Conservation (phyloP, 805 yeast genomes). For the Cyberlindnera subsufficiens region DNA sequence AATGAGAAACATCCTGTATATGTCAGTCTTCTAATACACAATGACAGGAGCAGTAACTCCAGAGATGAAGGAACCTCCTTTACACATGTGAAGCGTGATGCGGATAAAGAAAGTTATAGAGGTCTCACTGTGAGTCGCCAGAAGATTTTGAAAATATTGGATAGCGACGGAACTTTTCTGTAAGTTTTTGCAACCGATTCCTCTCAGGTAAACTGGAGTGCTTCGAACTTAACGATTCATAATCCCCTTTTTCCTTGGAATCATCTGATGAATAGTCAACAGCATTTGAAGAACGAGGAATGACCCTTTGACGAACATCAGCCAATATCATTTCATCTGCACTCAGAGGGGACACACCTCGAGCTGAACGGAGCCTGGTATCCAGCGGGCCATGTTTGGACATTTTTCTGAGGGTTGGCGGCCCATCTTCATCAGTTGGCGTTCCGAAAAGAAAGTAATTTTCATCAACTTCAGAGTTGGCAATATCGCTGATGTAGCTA, state of each 20-base stretch:
- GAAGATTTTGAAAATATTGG: constrained; percentile 23
- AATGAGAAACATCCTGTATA: no score
- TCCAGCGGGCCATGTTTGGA: constrained; percentile 18
- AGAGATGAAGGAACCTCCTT: neutral
- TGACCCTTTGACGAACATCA: constrained; percentile 1
- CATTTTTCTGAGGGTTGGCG: constrained; percentile 5
- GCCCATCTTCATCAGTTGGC: constrained; percentile 8
- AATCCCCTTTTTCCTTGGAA: constrained; percentile 5
- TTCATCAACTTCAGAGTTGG: constrained; percentile 7
- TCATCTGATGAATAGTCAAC: constrained; percentile 11
- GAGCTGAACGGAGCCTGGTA: constrained; percentile 5
- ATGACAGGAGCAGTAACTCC: no score
- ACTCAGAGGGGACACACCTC: constrained; percentile 18
- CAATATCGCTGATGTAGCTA: neutral
- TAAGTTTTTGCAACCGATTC: constrained; percentile 22
- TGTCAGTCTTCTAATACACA: no score
- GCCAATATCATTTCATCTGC: constrained; percentile 3
- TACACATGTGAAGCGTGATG: neutral
- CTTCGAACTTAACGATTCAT: neutral
- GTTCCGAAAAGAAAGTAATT: constrained; percentile 14
- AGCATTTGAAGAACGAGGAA: constrained; percentile 7
- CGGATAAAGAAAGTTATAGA: neutral
- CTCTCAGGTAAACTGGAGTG: constrained; percentile 8
- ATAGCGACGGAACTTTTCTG: constrained; percentile 25
- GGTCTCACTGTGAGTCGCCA: constrained; percentile 10